Conservation (phyloP, 768 basidiomycete species). For the Lepiota subincarnata region DNA sequence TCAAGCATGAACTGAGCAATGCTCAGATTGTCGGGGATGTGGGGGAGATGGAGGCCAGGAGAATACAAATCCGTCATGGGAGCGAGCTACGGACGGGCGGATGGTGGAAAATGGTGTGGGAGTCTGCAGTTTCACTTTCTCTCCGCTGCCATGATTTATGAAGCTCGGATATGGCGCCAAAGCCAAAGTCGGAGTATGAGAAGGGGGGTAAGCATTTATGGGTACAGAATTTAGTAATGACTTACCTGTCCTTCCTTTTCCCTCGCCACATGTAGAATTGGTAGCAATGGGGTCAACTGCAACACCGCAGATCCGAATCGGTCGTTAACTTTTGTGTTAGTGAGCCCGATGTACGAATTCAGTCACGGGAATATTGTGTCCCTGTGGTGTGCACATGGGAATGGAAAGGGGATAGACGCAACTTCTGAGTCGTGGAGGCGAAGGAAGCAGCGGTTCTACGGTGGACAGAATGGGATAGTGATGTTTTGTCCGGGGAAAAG, state of each 20-base stretch:
- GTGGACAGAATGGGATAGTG: neutral
- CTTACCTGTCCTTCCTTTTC: neutral
- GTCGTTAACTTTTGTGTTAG: neutral
- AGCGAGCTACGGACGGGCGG: neutral
- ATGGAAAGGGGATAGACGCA: neutral
- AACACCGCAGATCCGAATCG: neutral
- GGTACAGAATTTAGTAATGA: neutral
- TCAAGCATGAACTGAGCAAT: slow-evolving; percentile 57
- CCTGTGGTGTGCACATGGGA: slow-evolving; percentile 1
- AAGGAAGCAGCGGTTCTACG: neutral
- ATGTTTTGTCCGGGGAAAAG: neutral
- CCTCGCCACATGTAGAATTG: neutral
- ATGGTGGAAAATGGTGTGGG: slow-evolving; percentile 5
- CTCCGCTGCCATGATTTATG: slow-evolving; percentile 3
- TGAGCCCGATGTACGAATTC: neutral
- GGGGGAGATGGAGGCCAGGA: slow-evolving; percentile 26
- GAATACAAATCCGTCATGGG: slow-evolving; percentile 26
- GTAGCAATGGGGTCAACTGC: neutral
- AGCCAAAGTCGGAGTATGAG: neutral
- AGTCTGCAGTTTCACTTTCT: neutral
- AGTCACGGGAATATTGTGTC: neutral
- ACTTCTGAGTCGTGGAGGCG: neutral
- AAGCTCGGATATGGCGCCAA: neutral
- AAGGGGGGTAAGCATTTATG: slow-evolving; percentile 1
- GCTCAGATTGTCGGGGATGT: slow-evolving; percentile 52